phyloP scores from a whole-genome alignment of 495 filamentous ascomycete species.

The Physcia stellaris region DNA sequence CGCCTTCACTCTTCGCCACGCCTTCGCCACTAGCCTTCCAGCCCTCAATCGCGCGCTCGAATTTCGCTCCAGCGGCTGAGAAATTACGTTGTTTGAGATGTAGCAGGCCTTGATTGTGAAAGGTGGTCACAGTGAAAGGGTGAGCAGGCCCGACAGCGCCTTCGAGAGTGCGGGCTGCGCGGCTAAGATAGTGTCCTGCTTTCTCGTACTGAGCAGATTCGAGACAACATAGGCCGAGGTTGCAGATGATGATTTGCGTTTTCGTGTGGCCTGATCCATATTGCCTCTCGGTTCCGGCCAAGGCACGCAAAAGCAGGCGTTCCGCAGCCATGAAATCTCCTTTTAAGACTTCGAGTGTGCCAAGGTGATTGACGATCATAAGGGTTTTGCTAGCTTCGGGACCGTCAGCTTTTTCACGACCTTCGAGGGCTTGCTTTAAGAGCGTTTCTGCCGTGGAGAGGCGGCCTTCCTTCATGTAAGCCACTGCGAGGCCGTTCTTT shows the following conservation, averaged over 20 bases:
- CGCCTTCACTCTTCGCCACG: not conserved
- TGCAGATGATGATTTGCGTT: not conserved
- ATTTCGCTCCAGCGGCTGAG: slow-evolving; percentile 11
- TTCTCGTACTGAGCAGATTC: not conserved
- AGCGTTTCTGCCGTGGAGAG: slow-evolving; percentile 1
- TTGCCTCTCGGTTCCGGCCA: not conserved
- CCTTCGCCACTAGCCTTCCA: slow-evolving; percentile 1
- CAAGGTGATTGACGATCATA: not conserved
- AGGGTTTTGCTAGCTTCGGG: slow-evolving; percentile 15
- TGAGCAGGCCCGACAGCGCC: not conserved
- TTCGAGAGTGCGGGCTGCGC: not conserved
- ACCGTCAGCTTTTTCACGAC: slow-evolving; percentile 22
- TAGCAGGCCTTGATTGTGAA: slow-evolving; percentile 5
- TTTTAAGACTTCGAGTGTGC: not conserved
- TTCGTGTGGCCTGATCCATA: not conserved
- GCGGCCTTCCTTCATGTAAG: not conserved
- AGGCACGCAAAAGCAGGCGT: not conserved
- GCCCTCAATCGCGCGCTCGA: slow-evolving; percentile 5
- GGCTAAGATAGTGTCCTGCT: not conserved
- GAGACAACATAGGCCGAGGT: slow-evolving; percentile 1
- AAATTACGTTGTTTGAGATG: slow-evolving; percentile 11
- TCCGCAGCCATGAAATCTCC: not conserved
- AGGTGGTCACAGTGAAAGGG: not conserved
- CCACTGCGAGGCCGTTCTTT: not conserved
- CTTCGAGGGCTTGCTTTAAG: slow-evolving; percentile 19